Conservation (phyloP, 2,329 filamentous ascomycete genomes). For the Fusarium redolens region DNA sequence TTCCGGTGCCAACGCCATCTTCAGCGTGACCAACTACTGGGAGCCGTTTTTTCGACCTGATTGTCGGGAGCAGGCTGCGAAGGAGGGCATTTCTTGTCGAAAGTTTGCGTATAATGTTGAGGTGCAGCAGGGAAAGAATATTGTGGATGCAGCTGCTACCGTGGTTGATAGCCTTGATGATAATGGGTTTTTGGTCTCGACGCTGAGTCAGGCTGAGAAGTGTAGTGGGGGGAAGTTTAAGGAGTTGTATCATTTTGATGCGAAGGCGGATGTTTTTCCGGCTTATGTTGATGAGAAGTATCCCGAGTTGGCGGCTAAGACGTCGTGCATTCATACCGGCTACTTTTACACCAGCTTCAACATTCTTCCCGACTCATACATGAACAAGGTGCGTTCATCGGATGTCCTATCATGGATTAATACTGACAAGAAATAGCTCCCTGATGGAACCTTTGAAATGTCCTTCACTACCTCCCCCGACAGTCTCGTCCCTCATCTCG, state of each 20-base stretch:
- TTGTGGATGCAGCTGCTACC: slow-evolving; percentile 63
- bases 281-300: slow-evolving; percentile 57
- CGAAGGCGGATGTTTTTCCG: slow-evolving; percentile 64
- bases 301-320: slow-evolving; percentile 59
- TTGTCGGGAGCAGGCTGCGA: slow-evolving; percentile 52
- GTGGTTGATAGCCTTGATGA: slow-evolving; percentile 54
- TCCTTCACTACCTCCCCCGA: slow-evolving; percentile 57
- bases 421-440: slow-evolving; percentile 40
- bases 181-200: slow-evolving; percentile 64
- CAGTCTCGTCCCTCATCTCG: slow-evolving; percentile 56
- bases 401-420: rapidly evolving
- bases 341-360: slow-evolving; percentile 61
- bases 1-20: slow-evolving; percentile 61
- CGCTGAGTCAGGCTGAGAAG: slow-evolving; percentile 60
- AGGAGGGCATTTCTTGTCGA: slow-evolving; percentile 55
- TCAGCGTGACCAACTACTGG: slow-evolving; percentile 68
- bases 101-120: slow-evolving; percentile 62
- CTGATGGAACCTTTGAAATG: slow-evolving; percentile 60
- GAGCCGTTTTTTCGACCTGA: slow-evolving; percentile 60
- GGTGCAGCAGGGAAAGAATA: slow-evolving; percentile 56
- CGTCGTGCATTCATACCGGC: slow-evolving; percentile 63
- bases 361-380: slow-evolving; percentile 59
- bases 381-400: slow-evolving; percentile 54
- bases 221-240: slow-evolving; percentile 58
- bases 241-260: slow-evolving; percentile 65